Percentiles rank a stretch among this genome's conserved stretches.
Evolutionary conservation across 192 early-diverging fungal genomes (phyloP).

Genomic region (Chytriomyces sp.): DNA sequence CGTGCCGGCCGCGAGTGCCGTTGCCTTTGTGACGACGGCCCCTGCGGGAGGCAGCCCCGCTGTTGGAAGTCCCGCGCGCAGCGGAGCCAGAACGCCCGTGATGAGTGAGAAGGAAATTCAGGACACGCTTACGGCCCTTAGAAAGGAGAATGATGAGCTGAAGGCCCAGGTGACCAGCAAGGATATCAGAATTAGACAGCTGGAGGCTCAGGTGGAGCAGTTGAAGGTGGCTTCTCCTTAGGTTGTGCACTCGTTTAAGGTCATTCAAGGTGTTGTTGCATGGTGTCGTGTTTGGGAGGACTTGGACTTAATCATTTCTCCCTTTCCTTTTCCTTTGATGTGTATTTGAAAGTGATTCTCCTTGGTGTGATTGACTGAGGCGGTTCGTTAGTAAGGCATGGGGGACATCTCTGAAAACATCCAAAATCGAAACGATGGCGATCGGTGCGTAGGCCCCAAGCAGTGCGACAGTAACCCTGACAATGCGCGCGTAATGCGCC

Average conservation of each 20-base stretch:
- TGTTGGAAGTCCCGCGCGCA: conserved; percentile 1
- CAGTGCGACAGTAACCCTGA: not conserved
- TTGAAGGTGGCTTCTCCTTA: conserved; percentile 20
- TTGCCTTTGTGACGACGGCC: conserved; percentile 79
- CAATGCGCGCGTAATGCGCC: not conserved
- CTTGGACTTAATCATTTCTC: no score
- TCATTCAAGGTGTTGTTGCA: no score
- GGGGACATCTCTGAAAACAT: not conserved
- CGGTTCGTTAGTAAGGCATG: no score
- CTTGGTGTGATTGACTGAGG: no score
- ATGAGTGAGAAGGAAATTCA: conserved; percentile 66
- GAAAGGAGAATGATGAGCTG: conserved; percentile 83
- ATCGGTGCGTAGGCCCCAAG: not conserved
- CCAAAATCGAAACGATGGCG: not conserved
- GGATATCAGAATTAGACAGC: conserved; percentile 76
- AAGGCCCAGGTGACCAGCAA: conserved; percentile 67
- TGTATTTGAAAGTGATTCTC: no score
- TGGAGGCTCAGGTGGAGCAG: conserved; percentile 74
- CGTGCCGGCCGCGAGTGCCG: conserved; percentile 56
- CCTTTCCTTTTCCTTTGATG: no score
- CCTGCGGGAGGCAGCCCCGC: conserved; percentile 43
- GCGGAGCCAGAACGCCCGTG: not conserved
- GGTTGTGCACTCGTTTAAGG: no score
- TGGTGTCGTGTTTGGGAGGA: no score
- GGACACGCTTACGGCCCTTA: conserved; percentile 71